Evolutionary conservation across 495 filamentous ascomycete genomes (phyloP).

Genomic region (Xylaria venustula): DNA sequence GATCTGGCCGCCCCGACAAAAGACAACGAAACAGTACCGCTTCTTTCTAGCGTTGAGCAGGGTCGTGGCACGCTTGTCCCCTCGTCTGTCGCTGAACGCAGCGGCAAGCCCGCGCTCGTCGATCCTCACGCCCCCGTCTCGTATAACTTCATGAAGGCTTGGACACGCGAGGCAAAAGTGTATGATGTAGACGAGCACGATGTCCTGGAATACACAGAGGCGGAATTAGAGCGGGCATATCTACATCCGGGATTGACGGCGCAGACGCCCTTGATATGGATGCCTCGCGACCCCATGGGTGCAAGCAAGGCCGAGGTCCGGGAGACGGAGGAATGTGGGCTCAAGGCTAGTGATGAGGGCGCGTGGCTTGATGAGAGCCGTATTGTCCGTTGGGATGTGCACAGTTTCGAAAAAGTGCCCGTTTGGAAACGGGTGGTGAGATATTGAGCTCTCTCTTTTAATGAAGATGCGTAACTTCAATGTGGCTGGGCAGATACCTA

Average conservation of each 20-base stretch:
- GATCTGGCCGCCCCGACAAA: constrained; percentile 53
- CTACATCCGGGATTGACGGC: constrained; percentile 65
- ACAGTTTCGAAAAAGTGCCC: constrained; percentile 55
- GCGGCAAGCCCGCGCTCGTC: constrained; percentile 23
- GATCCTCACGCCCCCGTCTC: constrained; percentile 23
- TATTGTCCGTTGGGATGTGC: constrained; percentile 51
- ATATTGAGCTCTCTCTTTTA: constrained; percentile 22
- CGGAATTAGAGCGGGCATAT: constrained; percentile 59
- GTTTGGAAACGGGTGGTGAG: constrained; percentile 59
- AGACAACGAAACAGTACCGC: constrained; percentile 44
- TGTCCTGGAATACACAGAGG: constrained; percentile 48
- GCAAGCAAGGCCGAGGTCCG: constrained; percentile 61
- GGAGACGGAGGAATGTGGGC: constrained; percentile 22
- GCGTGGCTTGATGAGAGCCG: constrained; percentile 64
- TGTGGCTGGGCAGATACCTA: too few relatives aligned
- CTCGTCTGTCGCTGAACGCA: constrained; percentile 20
- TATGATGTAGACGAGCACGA: constrained; percentile 53
- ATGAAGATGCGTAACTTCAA: too few relatives aligned
- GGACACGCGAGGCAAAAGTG: constrained; percentile 34
- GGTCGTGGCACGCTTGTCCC: constrained; percentile 22
- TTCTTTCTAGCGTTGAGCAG: constrained; percentile 34
- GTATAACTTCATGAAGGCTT: constrained; percentile 23
- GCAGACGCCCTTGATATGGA: constrained; percentile 63
- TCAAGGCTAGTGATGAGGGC: constrained; percentile 58
- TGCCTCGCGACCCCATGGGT: constrained; percentile 64